phyloP scores from a whole-genome alignment of 2,329 filamentous ascomycete genomes.

The Penicillium sp. region DNA sequence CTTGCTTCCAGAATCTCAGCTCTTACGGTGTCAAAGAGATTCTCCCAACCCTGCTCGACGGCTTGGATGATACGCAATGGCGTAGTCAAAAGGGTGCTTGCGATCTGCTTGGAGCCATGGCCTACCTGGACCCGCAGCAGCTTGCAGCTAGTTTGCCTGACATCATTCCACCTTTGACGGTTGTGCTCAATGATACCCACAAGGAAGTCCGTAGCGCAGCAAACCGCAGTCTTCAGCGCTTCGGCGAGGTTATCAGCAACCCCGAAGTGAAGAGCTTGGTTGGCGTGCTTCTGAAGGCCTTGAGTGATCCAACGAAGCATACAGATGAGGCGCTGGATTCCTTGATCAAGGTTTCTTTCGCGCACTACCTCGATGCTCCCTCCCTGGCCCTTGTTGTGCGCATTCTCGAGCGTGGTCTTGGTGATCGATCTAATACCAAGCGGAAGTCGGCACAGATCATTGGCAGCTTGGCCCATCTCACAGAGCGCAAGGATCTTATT shows the following conservation, averaged over 20 bases:
- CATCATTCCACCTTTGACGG: conserved; percentile 92
- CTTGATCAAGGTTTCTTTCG: conserved; percentile 96
- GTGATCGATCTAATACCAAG: conserved; percentile 90
- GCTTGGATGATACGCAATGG: conserved; percentile 94
- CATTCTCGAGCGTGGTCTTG: conserved; percentile 87
- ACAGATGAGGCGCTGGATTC: conserved; percentile 92
- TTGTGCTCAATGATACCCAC: conserved; percentile 93
- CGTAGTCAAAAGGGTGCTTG: conserved; percentile 98
- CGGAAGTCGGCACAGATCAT: conserved; percentile 97
- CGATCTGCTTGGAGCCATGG: conserved; percentile 95
- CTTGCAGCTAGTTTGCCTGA: conserved; percentile 87
- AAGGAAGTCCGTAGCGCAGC: conserved; percentile 92
- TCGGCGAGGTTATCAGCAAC: conserved; percentile 97
- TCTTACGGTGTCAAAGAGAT: conserved; percentile 96
- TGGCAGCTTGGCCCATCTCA: conserved; percentile 93
- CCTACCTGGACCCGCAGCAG: conserved; percentile 94
- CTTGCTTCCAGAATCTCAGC: conserved; percentile 87
- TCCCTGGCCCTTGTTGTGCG: conserved; percentile 92
- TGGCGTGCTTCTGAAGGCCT: conserved; percentile 85
- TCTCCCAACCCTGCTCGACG: conserved; percentile 83
- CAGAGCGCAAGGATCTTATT: conserved; percentile 90
- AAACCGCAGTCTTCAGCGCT: conserved; percentile 94
- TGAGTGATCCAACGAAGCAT: conserved; percentile 96
- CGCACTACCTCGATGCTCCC: conserved; percentile 96
- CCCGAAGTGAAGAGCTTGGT: conserved; percentile 94